Base-by-base conservation (phyloP, 2,329 filamentous ascomycete genomes). In the Fusarium sp. region DNA sequence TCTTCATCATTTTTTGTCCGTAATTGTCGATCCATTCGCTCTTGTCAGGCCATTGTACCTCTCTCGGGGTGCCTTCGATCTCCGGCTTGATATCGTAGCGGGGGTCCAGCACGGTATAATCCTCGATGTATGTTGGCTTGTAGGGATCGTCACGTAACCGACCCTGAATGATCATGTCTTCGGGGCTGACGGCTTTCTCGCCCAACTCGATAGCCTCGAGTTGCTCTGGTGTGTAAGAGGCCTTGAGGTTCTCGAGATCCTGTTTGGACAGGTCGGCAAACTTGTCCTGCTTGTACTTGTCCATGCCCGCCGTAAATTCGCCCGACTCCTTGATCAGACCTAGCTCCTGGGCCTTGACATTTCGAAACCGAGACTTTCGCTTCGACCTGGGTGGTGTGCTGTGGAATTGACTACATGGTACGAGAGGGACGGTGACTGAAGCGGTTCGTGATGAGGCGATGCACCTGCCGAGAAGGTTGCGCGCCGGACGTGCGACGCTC, bases 141-240 rank as follows among this genome's bases (percentile, higher is more conserved):
- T 93, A 93, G 14, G 91, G 88, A 80, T 97, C 95, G 61, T 85
- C 87, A 69, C 94, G 91, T 75, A 93, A 82, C 47, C 90, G 87
- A 73, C 91, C 93, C 83, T 96, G 92, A 38, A 90, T 86, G 45
- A 91, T 86, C 79, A 98, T 80, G 82, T 98, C 94, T 73, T 90
- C 86, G 15, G 91, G 85, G 79, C 92, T 88, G 80, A 98, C 91
- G 74, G 92, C 90, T 69, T 88, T 85, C 83, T 98, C 95, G 77
- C 92, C 95, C 53, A 93, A 92, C 83, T 93, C 87, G 79, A 98
- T 90, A 64, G 95, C 94, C 62, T 90, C 90, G 75, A 97, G 86
- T 84, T 98, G 95, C 80, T 92, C 90, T 22, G 91, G 87, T 1
- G 94, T 93, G 85, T 97, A 98, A 76, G 88, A 89, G 78, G 89